Evolutionary conservation across 352 stramenopile species (phyloP), one percentile per base, ranked within the genome.

Genomic region (Phytopythium montanum): DNA sequence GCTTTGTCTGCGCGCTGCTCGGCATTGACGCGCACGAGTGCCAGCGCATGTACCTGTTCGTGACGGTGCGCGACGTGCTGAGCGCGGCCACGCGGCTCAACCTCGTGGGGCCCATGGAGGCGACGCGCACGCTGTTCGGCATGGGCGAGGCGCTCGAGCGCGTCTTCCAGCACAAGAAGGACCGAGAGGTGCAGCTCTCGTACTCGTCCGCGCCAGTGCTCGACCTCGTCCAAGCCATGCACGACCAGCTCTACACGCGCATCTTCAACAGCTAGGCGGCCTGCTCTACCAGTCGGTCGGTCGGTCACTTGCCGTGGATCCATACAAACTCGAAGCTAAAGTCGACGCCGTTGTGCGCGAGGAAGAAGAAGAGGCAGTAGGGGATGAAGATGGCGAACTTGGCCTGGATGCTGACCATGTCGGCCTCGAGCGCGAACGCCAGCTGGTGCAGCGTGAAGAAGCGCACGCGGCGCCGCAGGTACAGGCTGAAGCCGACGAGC

Each of bases 201-300:
- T 91, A 92, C 67, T 89, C 81, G 45, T 92, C 83, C 6, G 83
- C 80, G 36, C 85, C 85, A 0, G 70, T 92, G 56, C 75, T 93
- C 14, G 85, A 95, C 56, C 70, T 95, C 25, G 75, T 93, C 55
- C 85, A 95, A 49, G 80, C 72, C 56, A 88, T 90, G 73, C 85
- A 95, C 62, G 85, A 95, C 60, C 78, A 90, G 54, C 68, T 95
- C n/a, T 95, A 95, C 68, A 95, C 85, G 61, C 83, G 85, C 31
- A 93, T 95, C 45, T 95, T 95, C 61, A 95, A 92, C 61, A 95
- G 85, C 54, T 88, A 64, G 63, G 9, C 19, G 29, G 0, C 3
- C 9, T 4, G 2, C 38, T 1, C 18, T 18, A 38, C 13, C 25
- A 50, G 45, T 33, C 0, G 45, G 3, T 10, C 3, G 8, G 19